Conservation (phyloP, 139 green algal species). For the Raphidocelis subcapitata region DNA sequence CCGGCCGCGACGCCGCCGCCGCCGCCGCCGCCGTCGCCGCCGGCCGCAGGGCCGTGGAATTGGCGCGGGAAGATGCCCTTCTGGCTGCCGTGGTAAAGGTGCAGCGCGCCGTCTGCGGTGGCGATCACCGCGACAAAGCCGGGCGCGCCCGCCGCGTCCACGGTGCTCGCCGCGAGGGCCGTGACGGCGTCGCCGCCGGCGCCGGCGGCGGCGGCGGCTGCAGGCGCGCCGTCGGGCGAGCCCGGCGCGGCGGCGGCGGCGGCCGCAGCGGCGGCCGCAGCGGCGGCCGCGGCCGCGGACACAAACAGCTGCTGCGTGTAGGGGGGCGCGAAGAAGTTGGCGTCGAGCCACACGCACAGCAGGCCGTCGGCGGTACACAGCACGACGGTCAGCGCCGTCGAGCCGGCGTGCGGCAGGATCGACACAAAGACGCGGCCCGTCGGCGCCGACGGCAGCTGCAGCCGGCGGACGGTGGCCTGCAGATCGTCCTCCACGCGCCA, state of each 20-base stretch:
- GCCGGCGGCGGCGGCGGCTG: no score
- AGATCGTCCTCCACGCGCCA: slow-evolving; percentile 20
- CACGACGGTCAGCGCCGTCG: slow-evolving; percentile 25
- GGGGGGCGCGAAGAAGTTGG: slow-evolving; percentile 3
- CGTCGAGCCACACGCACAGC: slow-evolving; percentile 30
- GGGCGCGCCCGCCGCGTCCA: background rate
- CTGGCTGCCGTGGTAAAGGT: slow-evolving; percentile 27
- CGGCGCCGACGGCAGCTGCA: slow-evolving; percentile 9
- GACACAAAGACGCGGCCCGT: slow-evolving; percentile 12
- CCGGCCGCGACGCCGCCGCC: background rate
- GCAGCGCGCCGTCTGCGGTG: slow-evolving; percentile 22
- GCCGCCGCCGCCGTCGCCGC: background rate
- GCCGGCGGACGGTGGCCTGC: slow-evolving; percentile 12
- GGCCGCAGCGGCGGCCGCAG: no score
- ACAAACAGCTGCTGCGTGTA: slow-evolving; percentile 2
- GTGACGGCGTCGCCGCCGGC: background rate
- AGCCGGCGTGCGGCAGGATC: slow-evolving; percentile 5
- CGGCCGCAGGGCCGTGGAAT: slow-evolving; percentile 15
- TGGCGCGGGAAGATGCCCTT: slow-evolving; percentile 28
- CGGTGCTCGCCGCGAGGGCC: slow-evolving; percentile 12
- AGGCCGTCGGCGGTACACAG: slow-evolving; percentile 17
- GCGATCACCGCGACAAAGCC: slow-evolving; percentile 26
- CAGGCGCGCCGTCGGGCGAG: no score
- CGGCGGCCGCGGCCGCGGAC: slow-evolving; percentile 1
- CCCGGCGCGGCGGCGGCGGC: no score